These are phyloP conservation scores for Chaetothyriales sp. DNA, from an alignment of 2,329 filamentous ascomycete genomes.

Conservation along the genomic window DNA sequence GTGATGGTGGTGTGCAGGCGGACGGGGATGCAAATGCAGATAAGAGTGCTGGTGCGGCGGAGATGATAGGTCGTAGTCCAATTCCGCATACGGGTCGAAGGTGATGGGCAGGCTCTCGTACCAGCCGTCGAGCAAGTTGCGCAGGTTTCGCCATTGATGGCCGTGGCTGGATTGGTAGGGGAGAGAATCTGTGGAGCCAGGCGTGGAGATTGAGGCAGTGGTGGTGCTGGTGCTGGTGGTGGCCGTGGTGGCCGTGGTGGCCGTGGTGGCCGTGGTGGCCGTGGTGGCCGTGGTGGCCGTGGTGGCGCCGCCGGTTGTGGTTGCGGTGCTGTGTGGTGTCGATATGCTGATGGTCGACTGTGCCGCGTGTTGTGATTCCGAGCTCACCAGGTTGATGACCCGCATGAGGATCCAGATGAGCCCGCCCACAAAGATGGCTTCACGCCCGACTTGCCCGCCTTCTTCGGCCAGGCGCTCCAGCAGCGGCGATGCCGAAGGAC, in stretches of 20 bases:
- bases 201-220: conserved; percentile 19
- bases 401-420: conserved; percentile 54
- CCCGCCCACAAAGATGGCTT: conserved; percentile 51
- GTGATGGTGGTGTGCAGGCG: neutral
- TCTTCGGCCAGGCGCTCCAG: conserved; percentile 6
- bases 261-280: conserved; percentile 24
- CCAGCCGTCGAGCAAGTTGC: conserved; percentile 46
- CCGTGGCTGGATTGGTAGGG: conserved; percentile 37
- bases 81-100: conserved; percentile 43
- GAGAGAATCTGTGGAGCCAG: conserved; percentile 5
- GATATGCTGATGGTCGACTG: neutral
- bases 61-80: conserved; percentile 23
- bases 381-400: conserved; percentile 29
- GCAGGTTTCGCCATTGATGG: conserved; percentile 42
- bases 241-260: neutral
- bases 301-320: neutral
- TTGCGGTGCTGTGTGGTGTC: neutral
- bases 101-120: conserved; percentile 45
- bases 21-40: neutral
- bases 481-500: conserved; percentile 2
- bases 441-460: conserved; percentile 24
- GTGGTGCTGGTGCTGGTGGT: conserved; percentile 18
- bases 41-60: no score
- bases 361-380: neutral
- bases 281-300: neutral